These are phyloP conservation scores for Ceratocystis smalleyi DNA, from an alignment of 2,329 filamentous ascomycete species.

Conservation along the genomic window DNA sequence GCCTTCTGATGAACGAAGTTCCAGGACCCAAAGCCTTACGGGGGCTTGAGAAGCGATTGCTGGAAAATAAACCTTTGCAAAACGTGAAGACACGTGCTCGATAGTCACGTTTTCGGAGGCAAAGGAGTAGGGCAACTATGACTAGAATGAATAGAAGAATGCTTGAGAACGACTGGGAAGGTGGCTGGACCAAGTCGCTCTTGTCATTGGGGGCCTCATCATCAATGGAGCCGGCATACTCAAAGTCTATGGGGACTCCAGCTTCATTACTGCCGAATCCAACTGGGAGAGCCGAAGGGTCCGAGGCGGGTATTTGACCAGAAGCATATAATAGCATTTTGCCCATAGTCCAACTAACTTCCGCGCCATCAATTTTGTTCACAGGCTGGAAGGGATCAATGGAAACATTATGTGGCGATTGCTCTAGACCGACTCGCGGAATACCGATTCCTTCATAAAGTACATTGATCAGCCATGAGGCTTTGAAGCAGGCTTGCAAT, in stretches of 20 bases:
- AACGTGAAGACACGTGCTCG: conserved; percentile 29
- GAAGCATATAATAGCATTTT: conserved; percentile 94
- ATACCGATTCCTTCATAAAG: conserved; percentile 92
- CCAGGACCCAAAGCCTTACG: not conserved
- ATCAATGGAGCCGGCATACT: conserved; percentile 46
- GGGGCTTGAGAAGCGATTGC: conserved; percentile 33
- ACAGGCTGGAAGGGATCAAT: conserved; percentile 76
- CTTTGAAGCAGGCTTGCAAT: conserved; percentile 88
- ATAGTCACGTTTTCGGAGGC: conserved; percentile 67
- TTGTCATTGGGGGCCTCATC: conserved; percentile 30
- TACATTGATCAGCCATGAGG: conserved; percentile 93
- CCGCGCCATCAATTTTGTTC: conserved; percentile 76
- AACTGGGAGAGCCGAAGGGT: conserved; percentile 47
- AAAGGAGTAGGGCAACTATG: conserved; percentile 49
- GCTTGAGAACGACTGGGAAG: conserved; percentile 54
- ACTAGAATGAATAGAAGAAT: conserved; percentile 66
- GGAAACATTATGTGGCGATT: conserved; percentile 49
- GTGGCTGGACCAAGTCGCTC: conserved; percentile 51
- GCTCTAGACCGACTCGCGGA: conserved; percentile 66
- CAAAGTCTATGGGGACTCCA: conserved; percentile 59
- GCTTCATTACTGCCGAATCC: conserved; percentile 78
- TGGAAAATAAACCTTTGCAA: conserved; percentile 23
- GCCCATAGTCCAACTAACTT: conserved; percentile 93
- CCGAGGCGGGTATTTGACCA: conserved; percentile 60
- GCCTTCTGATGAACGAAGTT: conserved; percentile 39